phyloP scores from a whole-genome alignment of 441 rosid genomes.

The Flueggea neowawraea region DNA sequence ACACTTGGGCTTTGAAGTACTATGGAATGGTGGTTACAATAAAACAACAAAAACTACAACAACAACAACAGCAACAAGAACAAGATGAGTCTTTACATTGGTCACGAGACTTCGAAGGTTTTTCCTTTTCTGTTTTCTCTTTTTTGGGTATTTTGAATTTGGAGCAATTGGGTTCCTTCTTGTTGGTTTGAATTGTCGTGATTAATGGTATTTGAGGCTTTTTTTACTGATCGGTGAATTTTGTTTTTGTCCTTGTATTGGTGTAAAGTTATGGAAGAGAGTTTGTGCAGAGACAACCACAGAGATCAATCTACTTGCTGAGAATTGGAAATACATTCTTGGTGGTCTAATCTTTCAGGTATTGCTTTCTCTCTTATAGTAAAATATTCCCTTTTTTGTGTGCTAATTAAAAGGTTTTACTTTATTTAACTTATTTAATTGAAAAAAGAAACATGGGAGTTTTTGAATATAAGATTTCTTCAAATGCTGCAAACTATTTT shows the following conservation, averaged over 20 bases:
- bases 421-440: not conserved
- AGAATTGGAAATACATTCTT: conserved; percentile 90
- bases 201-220: conserved; percentile 10
- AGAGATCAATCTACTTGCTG: conserved; percentile 80
- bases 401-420: not conserved
- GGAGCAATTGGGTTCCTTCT: not conserved
- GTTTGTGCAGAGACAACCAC: conserved; percentile 72
- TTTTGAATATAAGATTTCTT: too few relatives aligned
- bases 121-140: not conserved
- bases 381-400: not conserved
- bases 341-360: conserved; percentile 96
- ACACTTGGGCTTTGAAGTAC: conserved; percentile 40
- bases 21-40: conserved; percentile 55
- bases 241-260: conserved; percentile 5
- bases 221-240: not conserved
- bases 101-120: not conserved
- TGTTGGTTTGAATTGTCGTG: conserved; percentile 11
- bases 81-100: not conserved
- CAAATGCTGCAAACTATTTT: too few relatives aligned
- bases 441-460: too few relatives aligned
- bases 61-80: not conserved
- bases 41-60: conserved; percentile 8
- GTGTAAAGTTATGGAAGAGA: conserved; percentile 85
- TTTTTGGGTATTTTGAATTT: conserved; percentile 1
- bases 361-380: conserved; percentile 7